Base-by-base conservation (phyloP, 1,284 basidiomycete species). In the Boletus calvinii region DNA sequence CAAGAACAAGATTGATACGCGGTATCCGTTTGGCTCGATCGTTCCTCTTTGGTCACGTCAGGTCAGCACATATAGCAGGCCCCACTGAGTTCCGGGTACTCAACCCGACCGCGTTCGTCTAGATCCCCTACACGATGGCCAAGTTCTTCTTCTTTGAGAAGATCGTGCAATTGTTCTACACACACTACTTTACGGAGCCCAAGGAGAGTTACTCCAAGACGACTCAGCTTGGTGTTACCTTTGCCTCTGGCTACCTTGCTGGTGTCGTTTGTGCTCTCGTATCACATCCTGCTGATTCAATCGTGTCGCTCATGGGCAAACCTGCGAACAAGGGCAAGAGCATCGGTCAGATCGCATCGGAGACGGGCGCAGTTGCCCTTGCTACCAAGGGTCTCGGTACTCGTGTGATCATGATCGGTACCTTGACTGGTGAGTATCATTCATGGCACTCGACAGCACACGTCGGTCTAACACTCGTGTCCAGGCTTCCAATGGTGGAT, bases 401-500 rank as follows among this genome's bases (percentile, higher is more conserved):
- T 32, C 79, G 88, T 77, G 85, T 91, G 48, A 58, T 90, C 68
- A 90, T 90, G 87, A 90, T 90, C 54, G 83, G 83, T 79, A 87
- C 87, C 43, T 74, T 88, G 60, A 88, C 85, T 62, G 85, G 77
- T 74, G 59, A 52, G 29, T 29, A 10, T 11, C 8, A 29, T 29
- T 2, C 29, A 11, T 29, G 29, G 11, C 29, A 10, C 26, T 26
- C 7, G 29, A 26, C 26, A 8, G 6, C 7, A 6, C 7, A 8
- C 29, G 2, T 10, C 29, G 29, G 10, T 29, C 29, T 29, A 29
- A 29, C 9, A 3, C 10, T 11, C 10, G 8, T 9, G 11, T 29
- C 26, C 10, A 68, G 78, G 88, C 64, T 90, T 91, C 86, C 88
- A 91, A 77, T 91, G 88, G 88, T 91, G 88, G 88, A 91, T 91